Evolutionary conservation across 2,329 filamentous ascomycete species (phyloP).

Genomic region (Diaporthe vaccinii): DNA sequence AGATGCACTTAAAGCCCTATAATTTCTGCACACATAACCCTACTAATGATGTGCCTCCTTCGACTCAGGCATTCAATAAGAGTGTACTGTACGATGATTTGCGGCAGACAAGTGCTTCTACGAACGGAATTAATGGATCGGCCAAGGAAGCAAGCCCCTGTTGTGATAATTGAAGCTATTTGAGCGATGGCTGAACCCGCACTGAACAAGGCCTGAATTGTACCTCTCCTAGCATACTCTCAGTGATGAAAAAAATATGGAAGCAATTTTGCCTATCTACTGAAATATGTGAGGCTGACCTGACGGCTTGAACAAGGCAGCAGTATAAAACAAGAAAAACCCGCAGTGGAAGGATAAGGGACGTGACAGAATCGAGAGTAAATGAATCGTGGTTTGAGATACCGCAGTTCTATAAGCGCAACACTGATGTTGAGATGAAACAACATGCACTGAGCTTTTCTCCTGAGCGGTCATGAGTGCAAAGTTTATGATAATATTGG

Average conservation of each 20-base stretch:
- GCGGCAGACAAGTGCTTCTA: background rate
- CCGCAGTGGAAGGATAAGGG: no score
- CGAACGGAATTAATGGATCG: background rate
- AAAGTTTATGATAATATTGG: no score
- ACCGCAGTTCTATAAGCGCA: no score
- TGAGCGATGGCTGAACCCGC: background rate
- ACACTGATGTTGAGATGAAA: no score
- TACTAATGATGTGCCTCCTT: slow-evolving; percentile 62
- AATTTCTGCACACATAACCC: slow-evolving; percentile 68
- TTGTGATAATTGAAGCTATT: background rate
- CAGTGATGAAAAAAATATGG: background rate
- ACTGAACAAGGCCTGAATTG: background rate
- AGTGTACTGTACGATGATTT: slow-evolving; percentile 47
- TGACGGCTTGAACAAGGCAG: no score
- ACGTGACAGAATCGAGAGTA: no score
- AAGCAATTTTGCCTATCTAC: no score
- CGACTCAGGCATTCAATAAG: slow-evolving; percentile 51
- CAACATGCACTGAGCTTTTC: no score
- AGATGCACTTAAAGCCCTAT: slow-evolving; percentile 59
- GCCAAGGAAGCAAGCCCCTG: background rate
- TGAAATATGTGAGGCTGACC: no score
- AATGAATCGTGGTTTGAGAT: no score
- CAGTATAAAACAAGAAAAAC: no score
- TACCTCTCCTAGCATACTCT: background rate
- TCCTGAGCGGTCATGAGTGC: no score